Conservation (phyloP, 202 grass and related monocot genomes). For the Carex arenaria region DNA sequence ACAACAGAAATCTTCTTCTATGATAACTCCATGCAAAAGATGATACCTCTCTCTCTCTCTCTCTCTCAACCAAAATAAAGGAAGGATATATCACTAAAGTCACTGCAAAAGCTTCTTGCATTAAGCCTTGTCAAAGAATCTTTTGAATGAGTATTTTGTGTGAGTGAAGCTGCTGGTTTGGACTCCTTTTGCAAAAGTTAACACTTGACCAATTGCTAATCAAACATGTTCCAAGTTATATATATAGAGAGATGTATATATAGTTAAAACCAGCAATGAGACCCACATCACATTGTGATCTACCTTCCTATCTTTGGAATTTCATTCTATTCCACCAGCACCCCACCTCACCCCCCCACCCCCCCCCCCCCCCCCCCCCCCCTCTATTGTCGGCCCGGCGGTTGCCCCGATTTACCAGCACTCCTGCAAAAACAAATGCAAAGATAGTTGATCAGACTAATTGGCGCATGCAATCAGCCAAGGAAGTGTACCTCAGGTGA, state of each 20-base stretch:
- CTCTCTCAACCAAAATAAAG: conserved; percentile 15
- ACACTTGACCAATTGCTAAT: conserved; percentile 18
- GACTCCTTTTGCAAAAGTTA: conserved; percentile 24
- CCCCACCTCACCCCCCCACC: not conserved
- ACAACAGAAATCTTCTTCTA: conserved; percentile 4
- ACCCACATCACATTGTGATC: conserved; percentile 23
- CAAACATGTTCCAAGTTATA: not conserved
- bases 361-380: not conserved
- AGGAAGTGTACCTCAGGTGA: conserved; percentile 27
- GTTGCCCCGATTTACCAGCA: conserved; percentile 25
- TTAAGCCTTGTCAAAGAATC: conserved; percentile 28
- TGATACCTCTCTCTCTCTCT: not conserved
- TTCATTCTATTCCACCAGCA: not conserved
- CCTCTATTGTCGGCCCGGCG: conserved; percentile 20
- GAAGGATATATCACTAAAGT: conserved; percentile 16
- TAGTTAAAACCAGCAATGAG: conserved; percentile 18
- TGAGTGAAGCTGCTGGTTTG: conserved; percentile 13
- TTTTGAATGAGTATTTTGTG: conserved; percentile 26
- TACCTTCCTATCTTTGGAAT: conserved; percentile 16
- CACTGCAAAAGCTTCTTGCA: conserved; percentile 25
- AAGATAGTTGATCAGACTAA: conserved; percentile 4
- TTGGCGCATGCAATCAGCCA: not conserved
- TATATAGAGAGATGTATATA: conserved; percentile 9
- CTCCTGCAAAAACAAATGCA: conserved; percentile 28
- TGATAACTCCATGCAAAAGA: conserved; percentile 2